Conservation (phyloP, 2,329 filamentous ascomycete genomes). For the Microcyclospora tardicrescens region DNA sequence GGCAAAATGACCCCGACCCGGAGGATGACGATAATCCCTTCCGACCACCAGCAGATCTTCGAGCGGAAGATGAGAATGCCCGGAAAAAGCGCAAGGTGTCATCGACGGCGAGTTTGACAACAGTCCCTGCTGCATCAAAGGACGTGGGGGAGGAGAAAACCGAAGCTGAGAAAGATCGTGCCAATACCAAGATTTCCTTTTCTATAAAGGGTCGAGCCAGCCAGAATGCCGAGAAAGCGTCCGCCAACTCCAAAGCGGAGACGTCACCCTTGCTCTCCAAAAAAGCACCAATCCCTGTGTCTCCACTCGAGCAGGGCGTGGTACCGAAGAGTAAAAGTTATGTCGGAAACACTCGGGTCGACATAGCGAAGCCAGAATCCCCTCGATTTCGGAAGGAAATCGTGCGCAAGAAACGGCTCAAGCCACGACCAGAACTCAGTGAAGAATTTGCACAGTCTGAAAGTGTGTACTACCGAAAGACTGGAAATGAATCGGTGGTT, state of each 20-base stretch:
- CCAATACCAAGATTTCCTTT: constrained; percentile 65
- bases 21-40: constrained; percentile 49
- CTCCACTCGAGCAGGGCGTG: constrained; percentile 16
- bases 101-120: constrained; percentile 1
- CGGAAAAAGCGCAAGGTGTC: constrained; percentile 12
- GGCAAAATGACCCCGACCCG: constrained; percentile 21
- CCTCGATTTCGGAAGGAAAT: constrained; percentile 35
- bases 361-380: constrained; percentile 9
- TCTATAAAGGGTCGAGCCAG: constrained; percentile 63
- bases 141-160: constrained; percentile 29
- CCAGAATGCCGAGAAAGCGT: constrained; percentile 34
- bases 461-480: constrained; percentile 88
- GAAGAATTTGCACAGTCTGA: constrained; percentile 64
- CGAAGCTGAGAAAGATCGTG: constrained; percentile 11
- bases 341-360: constrained; percentile 20
- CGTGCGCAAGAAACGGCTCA: constrained; percentile 55
- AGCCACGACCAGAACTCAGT: constrained; percentile 56
- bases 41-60: constrained; percentile 50
- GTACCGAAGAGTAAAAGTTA: constrained; percentile 22
- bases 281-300: constrained; percentile 26
- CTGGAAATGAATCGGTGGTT: constrained; percentile 93
- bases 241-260: constrained; percentile 11
- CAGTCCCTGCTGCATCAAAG: constrained; percentile 4
- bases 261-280: constrained; percentile 34
- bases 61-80: constrained; percentile 48